These are phyloP conservation scores for Torulaspora gathmanii DNA, from an alignment of 805 yeast genomes.

Conservation along the genomic window DNA sequence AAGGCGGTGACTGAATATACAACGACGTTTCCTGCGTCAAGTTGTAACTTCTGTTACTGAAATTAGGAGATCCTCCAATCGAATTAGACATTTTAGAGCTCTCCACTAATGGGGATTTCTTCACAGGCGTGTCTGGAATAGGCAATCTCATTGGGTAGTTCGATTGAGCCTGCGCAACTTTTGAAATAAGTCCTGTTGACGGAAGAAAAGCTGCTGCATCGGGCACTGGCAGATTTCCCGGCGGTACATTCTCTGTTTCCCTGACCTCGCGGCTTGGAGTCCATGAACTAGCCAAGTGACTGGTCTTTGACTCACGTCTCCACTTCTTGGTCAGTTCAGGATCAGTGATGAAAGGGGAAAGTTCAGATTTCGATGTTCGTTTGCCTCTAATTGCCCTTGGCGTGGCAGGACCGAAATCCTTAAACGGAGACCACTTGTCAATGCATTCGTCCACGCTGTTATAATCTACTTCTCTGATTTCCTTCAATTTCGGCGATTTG, in stretches of 20 bases:
- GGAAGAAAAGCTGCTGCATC: constrained; percentile 29
- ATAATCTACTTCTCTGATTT: constrained; percentile 16
- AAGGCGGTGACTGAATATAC: constrained; percentile 20
- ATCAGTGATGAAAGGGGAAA: constrained; percentile 32
- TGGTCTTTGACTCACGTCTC: constrained; percentile 16
- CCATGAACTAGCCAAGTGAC: constrained; percentile 9
- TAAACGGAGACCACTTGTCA: constrained; percentile 31
- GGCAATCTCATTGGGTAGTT: constrained; percentile 23
- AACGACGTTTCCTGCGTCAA: constrained; percentile 20
- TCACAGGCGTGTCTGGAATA: constrained; percentile 34
- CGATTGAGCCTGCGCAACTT: constrained; percentile 16
- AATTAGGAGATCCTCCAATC: constrained; percentile 16
- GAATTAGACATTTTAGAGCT: constrained; percentile 12
- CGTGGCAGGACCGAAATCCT: constrained; percentile 15
- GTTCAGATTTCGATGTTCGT: constrained; percentile 28
- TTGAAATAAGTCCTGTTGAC: constrained; percentile 29
- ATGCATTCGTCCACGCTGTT: constrained; percentile 21
- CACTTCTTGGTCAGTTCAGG: constrained; percentile 21
- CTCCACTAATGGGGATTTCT: constrained; percentile 28
- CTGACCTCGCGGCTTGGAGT: constrained; percentile 9
- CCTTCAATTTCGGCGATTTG: constrained; percentile 6
- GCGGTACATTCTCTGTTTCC: constrained; percentile 9
- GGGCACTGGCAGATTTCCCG: constrained; percentile 16
- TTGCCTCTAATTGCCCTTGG: constrained; percentile 24
- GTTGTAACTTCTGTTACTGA: constrained; percentile 11